These are phyloP conservation scores for Fusarium nodosum DNA, from an alignment of 2,329 filamentous ascomycete species.

Conservation along the genomic window DNA sequence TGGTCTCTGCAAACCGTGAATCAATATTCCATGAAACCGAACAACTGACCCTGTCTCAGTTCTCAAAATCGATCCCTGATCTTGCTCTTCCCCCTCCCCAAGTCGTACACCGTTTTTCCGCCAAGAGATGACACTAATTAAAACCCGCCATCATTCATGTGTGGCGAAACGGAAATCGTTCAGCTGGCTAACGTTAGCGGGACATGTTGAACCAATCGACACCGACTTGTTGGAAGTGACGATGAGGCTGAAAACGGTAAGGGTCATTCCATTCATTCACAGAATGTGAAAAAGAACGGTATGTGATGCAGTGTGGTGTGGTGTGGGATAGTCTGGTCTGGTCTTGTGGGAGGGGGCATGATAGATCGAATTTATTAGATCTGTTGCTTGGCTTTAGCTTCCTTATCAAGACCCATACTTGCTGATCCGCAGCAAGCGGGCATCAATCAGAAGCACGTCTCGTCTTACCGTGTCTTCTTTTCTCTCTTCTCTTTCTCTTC, in stretches of 20 bases:
- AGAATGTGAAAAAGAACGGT: not conserved
- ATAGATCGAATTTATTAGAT: conserved; percentile 20
- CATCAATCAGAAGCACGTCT: not conserved
- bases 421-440: conserved; percentile 6
- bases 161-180: conserved; percentile 26
- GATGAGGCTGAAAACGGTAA: conserved; percentile 21
- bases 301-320: not conserved
- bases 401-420: conserved; percentile 5
- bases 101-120: conserved; percentile 29
- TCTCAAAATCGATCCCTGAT: not conserved
- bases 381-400: conserved; percentile 14
- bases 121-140: conserved; percentile 2
- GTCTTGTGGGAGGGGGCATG: conserved; percentile 3
- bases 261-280: conserved; percentile 7
- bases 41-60: not conserved
- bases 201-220: conserved; percentile 12
- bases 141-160: not conserved
- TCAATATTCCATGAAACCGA: not conserved
- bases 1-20: not conserved
- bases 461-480: not conserved
- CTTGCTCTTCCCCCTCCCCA: not conserved
- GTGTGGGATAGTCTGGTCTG: no score
- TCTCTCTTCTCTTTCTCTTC: conserved; percentile 6
- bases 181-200: conserved; percentile 22
- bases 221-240: not conserved